Evolutionary conservation across 495 filamentous ascomycete genomes (phyloP), one percentile per base, ranked within the genome.

Genomic region (Xylaria flabelliformis): DNA sequence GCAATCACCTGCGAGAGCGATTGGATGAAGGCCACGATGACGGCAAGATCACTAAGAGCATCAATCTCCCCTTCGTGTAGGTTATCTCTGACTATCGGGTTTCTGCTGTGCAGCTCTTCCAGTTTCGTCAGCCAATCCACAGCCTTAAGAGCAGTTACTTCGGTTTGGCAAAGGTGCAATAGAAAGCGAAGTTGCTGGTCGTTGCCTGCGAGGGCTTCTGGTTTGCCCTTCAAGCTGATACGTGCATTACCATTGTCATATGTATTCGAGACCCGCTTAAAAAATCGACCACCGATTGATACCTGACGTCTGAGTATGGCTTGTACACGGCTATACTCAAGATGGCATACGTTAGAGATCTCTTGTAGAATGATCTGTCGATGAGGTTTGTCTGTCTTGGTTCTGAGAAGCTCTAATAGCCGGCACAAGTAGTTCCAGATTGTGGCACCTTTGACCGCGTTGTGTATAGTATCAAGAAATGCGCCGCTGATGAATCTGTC

Each of bases 361-460:
- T 85, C 81, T 46, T 83, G 82, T 1, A 80, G 74, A 24, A 82
- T 29, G 19, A 76, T 74, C n/a, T 67, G 26, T 8, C 69, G 67
- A 61, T 77, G 73, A 29, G 51, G 41, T 63, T 77, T 79, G 67
- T 80, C 77, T 1, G 58, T 26, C n/a, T n/a, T n/a, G n/a, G 46
- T 69, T 3, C 63, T 2, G 9, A 83, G 70, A 6, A 72, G 61
- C 29, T 77, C 67, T n/a, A 85, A 74, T 15, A 85, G 78, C 3
- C 55, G 67, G 34, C 44, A 58, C 6, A 85, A 50, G 69, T 82
- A 83, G 32, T 72, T 74, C 83, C 82, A 85, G 48, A 82, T 69
- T 12, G 79, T 78, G 41, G 73, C 67, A 10, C 32, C 64, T 24
- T 74, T 66, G 24, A 85, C 71, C n/a, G 75, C 36, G 32, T 65